phyloP scores from a whole-genome alignment of 805 yeast genomes.

The Wickerhamomyces strasburgensis region DNA sequence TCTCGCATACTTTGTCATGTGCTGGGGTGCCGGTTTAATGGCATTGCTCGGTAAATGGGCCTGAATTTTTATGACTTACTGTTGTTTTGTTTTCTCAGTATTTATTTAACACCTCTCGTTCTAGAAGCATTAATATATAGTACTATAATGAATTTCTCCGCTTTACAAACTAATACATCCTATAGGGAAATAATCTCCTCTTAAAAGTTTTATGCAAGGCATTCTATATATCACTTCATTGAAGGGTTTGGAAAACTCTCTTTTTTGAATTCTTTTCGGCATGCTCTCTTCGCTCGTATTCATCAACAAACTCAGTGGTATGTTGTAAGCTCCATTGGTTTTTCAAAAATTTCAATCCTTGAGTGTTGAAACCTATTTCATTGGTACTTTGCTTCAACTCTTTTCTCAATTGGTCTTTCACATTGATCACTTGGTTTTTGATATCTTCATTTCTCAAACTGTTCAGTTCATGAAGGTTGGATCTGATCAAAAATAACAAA shows the following conservation, averaged over 20 bases:
- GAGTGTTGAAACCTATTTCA: slow-evolving; percentile 77
- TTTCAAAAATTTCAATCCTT: slow-evolving; percentile 70
- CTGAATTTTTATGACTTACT: slow-evolving; percentile 21
- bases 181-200: too few relatives aligned
- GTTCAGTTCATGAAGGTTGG: slow-evolving; percentile 76
- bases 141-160: too few relatives aligned
- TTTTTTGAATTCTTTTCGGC: slow-evolving; percentile 58
- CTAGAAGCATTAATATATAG: too few relatives aligned
- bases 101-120: background rate
- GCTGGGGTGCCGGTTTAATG: slow-evolving; percentile 70
- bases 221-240: slow-evolving; percentile 3
- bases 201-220: too few relatives aligned
- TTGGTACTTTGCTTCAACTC: slow-evolving; percentile 47
- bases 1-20: slow-evolving; percentile 47
- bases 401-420: slow-evolving; percentile 56
- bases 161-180: too few relatives aligned
- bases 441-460: slow-evolving; percentile 59
- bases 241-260: slow-evolving; percentile 63
- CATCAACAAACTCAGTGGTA: slow-evolving; percentile 68
- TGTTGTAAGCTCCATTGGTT: slow-evolving; percentile 79
- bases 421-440: slow-evolving; percentile 58
- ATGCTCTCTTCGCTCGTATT: slow-evolving; percentile 46
- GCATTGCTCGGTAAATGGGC: slow-evolving; percentile 77
- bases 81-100: background rate
- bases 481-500: slow-evolving; percentile 65